A percentile compares a stretch with the other conserved stretches of the same genome.
phyloP scores from a whole-genome alignment of 2,329 filamentous ascomycete genomes.

The Penicillium sp. region DNA sequence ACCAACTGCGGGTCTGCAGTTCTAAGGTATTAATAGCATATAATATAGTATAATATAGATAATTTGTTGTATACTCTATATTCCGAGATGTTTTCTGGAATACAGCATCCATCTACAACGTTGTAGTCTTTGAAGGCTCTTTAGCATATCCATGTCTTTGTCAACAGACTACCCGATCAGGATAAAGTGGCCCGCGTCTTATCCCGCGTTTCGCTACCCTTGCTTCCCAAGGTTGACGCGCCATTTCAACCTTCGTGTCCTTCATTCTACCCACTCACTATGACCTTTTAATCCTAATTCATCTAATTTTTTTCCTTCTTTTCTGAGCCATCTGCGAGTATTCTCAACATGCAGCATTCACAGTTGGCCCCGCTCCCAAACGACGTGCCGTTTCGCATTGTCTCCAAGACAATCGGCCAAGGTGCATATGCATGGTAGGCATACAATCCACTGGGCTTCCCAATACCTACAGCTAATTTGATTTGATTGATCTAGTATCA shows the following conservation, averaged over 20 bases:
- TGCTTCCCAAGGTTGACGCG: constrained; percentile 7
- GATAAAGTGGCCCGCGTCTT: constrained; percentile 38
- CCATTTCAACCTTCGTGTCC: constrained; percentile 20
- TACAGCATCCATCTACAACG: neutral
- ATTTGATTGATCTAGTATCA: constrained; percentile 62
- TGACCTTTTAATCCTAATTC: constrained; percentile 1
- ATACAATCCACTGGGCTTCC: neutral
- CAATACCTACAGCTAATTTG: neutral
- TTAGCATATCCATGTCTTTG: neutral
- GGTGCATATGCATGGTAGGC: constrained; percentile 92
- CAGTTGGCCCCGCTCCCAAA: constrained; percentile 81
- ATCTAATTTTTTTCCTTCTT: constrained; percentile 3
- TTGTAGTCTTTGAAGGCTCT: neutral
- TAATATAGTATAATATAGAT: neutral
- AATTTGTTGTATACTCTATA: neutral
- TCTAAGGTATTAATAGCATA: neutral
- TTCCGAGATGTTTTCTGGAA: no score
- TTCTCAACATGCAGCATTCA: constrained; percentile 63
- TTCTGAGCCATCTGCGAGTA: constrained; percentile 2
- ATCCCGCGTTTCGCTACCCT: constrained; percentile 28
- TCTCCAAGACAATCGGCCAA: constrained; percentile 94
- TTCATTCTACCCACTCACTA: constrained; percentile 2
- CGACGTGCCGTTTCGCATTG: constrained; percentile 86
- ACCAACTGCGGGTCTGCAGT: constrained; percentile 7
- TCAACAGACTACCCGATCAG: constrained; percentile 37